phyloP scores from a whole-genome alignment of 148 eudicot genomes.

The Beta vulgaris region DNA sequence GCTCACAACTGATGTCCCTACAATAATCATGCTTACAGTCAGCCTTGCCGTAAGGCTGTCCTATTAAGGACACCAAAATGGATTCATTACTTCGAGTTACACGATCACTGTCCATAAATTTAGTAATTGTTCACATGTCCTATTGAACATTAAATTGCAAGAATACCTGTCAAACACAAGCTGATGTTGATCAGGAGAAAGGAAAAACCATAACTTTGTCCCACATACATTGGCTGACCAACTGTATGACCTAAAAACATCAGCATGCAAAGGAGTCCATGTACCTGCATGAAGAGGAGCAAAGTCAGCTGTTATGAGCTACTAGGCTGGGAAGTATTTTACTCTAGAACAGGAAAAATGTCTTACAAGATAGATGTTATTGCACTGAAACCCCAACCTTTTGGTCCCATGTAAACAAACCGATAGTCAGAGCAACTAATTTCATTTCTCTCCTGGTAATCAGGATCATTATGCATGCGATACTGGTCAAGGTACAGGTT shows the following conservation, averaged over 20 bases:
- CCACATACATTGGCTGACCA: conserved; percentile 99
- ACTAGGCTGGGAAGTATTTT: neutral
- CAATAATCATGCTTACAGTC: neutral
- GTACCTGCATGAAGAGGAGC: conserved; percentile 59
- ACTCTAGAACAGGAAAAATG: conserved; percentile 8
- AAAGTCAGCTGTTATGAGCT: conserved; percentile 8
- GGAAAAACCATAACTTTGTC: conserved; percentile 80
- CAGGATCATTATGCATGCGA: conserved; percentile 62
- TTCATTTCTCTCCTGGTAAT: conserved; percentile 47
- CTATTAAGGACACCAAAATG: neutral
- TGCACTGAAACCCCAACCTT: conserved; percentile 60
- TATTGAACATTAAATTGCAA: conserved; percentile 6
- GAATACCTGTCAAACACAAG: conserved; percentile 88
- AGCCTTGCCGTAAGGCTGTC: neutral
- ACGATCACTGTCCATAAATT: conserved; percentile 4
- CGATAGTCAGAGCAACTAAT: conserved; percentile 95
- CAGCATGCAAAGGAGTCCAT: conserved; percentile 99
- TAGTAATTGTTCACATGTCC: neutral
- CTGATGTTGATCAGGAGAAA: conserved; percentile 73
- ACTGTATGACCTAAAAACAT: conserved; percentile 96
- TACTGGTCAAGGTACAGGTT: conserved; percentile 83
- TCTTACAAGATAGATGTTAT: conserved; percentile 31
- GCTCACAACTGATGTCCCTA: neutral
- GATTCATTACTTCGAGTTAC: neutral
- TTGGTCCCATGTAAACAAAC: conserved; percentile 98